Conservation (phyloP, 139 green algal genomes). For the Chlamydomonas asymmetrica region DNA sequence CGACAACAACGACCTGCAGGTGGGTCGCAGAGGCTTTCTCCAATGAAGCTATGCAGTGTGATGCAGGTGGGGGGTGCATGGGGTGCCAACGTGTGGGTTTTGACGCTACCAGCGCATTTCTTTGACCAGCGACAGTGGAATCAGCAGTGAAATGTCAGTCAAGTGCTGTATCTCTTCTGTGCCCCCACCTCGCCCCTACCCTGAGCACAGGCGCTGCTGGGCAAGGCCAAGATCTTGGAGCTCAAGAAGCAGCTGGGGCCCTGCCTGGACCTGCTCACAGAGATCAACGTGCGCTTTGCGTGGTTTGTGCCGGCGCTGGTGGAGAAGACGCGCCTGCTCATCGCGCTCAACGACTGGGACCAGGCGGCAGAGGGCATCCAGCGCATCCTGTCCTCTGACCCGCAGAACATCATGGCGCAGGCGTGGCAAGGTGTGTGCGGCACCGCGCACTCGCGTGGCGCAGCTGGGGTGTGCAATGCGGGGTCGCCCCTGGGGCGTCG, state of each 20-base stretch:
- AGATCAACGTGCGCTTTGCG: conserved; percentile 45
- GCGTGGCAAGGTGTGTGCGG: conserved; percentile 42
- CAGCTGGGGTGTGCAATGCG: too few relatives aligned
- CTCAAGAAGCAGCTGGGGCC: conserved; percentile 23
- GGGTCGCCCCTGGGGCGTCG: too few relatives aligned
- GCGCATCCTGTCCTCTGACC: conserved; percentile 47
- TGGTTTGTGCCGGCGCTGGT: conserved; percentile 64
- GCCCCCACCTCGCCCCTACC: background rate
- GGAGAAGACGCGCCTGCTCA: conserved; percentile 63
- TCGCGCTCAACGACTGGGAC: conserved; percentile 42
- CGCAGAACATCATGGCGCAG: conserved; percentile 60
- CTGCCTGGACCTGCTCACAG: conserved; percentile 45
- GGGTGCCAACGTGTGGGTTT: background rate
- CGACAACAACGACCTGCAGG: conserved; percentile 50
- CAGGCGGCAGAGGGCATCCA: conserved; percentile 29
- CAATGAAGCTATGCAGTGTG: background rate
- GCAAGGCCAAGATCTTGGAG: conserved; percentile 57
- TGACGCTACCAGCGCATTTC: background rate
- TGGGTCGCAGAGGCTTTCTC: background rate
- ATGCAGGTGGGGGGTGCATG: background rate
- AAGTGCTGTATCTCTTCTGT: background rate
- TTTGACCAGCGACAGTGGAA: background rate
- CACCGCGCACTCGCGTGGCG: too few relatives aligned
- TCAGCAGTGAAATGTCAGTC: background rate
- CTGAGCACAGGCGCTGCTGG: conserved; percentile 57